Evolutionary conservation across 2,329 filamentous ascomycete genomes (phyloP).

Genomic region (Nigrospora osmanthi): DNA sequence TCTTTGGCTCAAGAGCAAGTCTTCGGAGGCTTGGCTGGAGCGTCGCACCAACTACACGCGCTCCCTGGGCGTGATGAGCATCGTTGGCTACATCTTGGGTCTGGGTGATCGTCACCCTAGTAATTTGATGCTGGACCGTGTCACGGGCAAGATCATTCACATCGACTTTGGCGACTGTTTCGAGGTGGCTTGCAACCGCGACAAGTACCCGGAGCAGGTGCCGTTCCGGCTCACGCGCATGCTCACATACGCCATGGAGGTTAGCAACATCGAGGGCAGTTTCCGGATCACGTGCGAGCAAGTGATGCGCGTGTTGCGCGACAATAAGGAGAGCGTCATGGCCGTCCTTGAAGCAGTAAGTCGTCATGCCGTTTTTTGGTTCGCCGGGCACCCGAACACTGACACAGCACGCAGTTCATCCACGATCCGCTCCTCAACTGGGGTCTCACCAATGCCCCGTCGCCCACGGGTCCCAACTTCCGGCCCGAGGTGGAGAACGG

Average conservation of each 20-base stretch:
- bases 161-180: conserved; percentile 99
- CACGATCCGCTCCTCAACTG: conserved; percentile 98
- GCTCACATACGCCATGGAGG: conserved; percentile 99
- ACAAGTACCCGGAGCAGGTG: conserved; percentile 96
- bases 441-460: conserved; percentile 66
- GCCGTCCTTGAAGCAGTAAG: conserved; percentile 93
- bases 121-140: conserved; percentile 93
- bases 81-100: conserved; percentile 99
- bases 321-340: conserved; percentile 98
- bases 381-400: conserved; percentile 3
- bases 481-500: conserved; percentile 43
- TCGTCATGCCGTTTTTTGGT: conserved; percentile 16
- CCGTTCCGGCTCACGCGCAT: conserved; percentile 97
- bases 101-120: conserved; percentile 95
- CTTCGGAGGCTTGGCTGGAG: conserved; percentile 95
- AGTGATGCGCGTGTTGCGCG: conserved; percentile 91
- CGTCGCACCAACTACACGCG: conserved; percentile 97
- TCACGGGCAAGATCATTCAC: conserved; percentile 95
- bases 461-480: conserved; percentile 57
- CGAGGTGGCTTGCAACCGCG: conserved; percentile 98
- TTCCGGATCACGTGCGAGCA: conserved; percentile 98
- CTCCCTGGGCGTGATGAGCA: conserved; percentile 98
- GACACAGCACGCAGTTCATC: conserved; percentile 64
- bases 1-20: conserved; percentile 97
- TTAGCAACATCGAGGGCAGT: conserved; percentile 98